Evolutionary conservation across 208 protist species (phyloP), one percentile per base, ranked within the genome.

Genomic region (Wallacemonas sp.): DNA sequence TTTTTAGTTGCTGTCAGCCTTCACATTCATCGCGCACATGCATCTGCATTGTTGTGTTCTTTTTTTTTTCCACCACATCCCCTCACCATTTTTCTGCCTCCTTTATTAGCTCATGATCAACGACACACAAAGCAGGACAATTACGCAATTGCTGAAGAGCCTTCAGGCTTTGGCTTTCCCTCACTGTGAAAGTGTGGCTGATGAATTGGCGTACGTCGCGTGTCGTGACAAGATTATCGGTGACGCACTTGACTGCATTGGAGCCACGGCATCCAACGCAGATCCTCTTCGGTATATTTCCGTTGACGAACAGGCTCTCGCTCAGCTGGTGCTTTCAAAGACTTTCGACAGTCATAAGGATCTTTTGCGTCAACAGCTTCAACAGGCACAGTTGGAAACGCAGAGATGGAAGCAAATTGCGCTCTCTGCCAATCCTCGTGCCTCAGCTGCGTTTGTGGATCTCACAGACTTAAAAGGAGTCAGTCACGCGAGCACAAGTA

Each of bases 281-380:
- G 33, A 66, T 21, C 34, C 44, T n/a, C 21, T 42, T 3, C 32
- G 60, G 0, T 68, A 55, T 42, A 8, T 72, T 9, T 58, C 37
- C n/a, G 48, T 68, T 17, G 21, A 78, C 45, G 48, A 70, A 19
- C 66, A 67, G 13, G 42, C 50, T 8, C 36, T 78, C 33, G 71
- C 71, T 15, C 27, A 63, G 10, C 15, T 59, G 15, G 34, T 78
- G 3, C 63, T 78, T 34, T 21, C 44, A 2, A 42, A 34, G 3
- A 78, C 71, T 1, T 78, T 78, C 24, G 71, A 78, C 42, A 50
- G 42, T 26, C 60, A 78, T 46, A 60, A 63, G 34, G 53, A 67
- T 39, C 3, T 68, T 4, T 50, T 78, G 41, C 54, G 71, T 15
- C 22, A 63, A 45, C 57, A 72, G 34, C 33, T 78, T 0, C 12